Evolutionary conservation across 176 grass and related monocot species (phyloP).

Genomic region (Phyllostachys edulis): DNA sequence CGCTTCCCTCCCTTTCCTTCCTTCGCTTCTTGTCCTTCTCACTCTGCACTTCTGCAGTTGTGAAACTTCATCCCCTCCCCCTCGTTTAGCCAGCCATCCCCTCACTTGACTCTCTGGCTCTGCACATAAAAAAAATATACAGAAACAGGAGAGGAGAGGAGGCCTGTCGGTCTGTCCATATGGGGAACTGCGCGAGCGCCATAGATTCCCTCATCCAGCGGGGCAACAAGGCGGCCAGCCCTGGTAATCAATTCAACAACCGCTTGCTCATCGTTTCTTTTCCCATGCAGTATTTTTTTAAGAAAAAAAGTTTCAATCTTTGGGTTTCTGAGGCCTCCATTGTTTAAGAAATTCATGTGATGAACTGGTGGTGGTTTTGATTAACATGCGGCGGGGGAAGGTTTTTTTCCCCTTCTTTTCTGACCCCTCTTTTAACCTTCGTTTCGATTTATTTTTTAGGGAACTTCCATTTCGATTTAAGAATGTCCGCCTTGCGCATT

Average conservation of each 20-base stretch:
- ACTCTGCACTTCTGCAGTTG: not conserved
- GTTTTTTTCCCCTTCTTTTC: not conserved
- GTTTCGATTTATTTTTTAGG: too few relatives aligned
- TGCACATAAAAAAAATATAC: not conserved
- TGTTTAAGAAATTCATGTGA: not conserved
- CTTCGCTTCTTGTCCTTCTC: not conserved
- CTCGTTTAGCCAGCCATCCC: not conserved
- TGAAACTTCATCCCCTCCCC: not conserved
- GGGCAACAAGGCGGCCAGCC: not conserved
- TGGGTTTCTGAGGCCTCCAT: not conserved
- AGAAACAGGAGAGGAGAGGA: not conserved
- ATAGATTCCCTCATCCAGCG: slow-evolving; percentile 23
- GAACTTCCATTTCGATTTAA: too few relatives aligned
- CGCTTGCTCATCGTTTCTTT: not conserved
- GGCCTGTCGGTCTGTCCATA: not conserved
- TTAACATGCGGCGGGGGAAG: not conserved
- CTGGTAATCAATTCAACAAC: not conserved
- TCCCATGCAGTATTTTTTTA: not conserved
- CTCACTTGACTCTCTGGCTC: not conserved
- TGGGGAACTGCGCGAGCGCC: slow-evolving; percentile 71
- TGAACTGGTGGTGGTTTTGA: not conserved
- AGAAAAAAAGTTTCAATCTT: not conserved
- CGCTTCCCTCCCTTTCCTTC: not conserved
- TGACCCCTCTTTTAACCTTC: not conserved
- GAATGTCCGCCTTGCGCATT: not conserved